Percentiles rank a stretch among this genome's conserved stretches.
Evolutionary conservation across 1,284 basidiomycete genomes (phyloP).

Genomic region (Cutaneotrichosporon curvatum): DNA sequence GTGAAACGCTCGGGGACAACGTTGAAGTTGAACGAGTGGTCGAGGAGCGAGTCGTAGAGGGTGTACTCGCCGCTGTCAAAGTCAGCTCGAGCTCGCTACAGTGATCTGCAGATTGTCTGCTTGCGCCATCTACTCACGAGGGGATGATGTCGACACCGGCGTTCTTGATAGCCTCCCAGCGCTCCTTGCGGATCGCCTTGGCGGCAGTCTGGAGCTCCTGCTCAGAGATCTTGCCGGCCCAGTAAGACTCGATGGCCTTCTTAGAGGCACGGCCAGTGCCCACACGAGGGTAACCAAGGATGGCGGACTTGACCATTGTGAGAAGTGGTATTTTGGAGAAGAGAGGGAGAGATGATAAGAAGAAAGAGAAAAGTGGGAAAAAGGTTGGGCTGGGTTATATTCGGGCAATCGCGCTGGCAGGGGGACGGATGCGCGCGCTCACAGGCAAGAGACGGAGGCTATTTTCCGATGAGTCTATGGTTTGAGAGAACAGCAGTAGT

Average conservation of each 20-base stretch:
- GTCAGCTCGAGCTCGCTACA: background rate
- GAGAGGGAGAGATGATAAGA: constrained; percentile 2
- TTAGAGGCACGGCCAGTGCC: constrained; percentile 94
- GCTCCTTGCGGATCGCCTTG: constrained; percentile 80
- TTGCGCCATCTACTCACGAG: constrained; percentile 56
- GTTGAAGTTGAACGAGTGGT: constrained; percentile 94
- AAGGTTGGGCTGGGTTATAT: no score
- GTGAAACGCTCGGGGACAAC: constrained; percentile 93
- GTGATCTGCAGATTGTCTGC: background rate
- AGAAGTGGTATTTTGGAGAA: constrained; percentile 5
- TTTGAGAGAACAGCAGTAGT: no score
- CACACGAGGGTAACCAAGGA: constrained; percentile 96
- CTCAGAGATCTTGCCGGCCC: constrained; percentile 85
- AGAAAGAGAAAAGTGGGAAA: background rate
- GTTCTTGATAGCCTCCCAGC: constrained; percentile 82
- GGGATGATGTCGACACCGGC: constrained; percentile 88
- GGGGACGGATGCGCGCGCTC: no score
- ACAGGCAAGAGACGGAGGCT: no score
- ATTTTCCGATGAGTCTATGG: no score
- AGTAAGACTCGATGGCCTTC: constrained; percentile 97
- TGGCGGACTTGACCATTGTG: constrained; percentile 58
- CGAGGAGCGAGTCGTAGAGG: constrained; percentile 97
- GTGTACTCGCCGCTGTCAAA: constrained; percentile 92
- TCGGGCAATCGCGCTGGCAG: no score
- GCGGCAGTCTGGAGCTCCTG: constrained; percentile 85